Conservation (phyloP, 371 early-diverging fungal species). For the Umbelopsis sp. region DNA sequence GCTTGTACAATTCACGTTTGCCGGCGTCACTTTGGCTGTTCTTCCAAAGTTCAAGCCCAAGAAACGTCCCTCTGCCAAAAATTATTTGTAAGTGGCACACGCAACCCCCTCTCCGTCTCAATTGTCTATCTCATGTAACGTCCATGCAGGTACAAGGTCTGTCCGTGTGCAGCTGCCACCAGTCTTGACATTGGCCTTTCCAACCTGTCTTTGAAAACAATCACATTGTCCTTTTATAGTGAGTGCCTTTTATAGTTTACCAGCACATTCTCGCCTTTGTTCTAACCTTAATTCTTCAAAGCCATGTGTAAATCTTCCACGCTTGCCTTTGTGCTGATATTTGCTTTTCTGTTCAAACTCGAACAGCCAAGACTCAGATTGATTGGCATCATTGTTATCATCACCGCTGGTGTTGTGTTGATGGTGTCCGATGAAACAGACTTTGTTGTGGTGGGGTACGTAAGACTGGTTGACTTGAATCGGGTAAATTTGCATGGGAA, state of each 20-base stretch:
- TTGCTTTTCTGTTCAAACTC: slow-evolving; percentile 85
- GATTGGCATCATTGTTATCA: slow-evolving; percentile 73
- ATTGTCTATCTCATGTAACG: not conserved
- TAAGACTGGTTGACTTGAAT: not conserved
- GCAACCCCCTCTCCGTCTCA: not conserved
- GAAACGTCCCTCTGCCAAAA: slow-evolving; percentile 52
- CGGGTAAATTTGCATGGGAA: not conserved
- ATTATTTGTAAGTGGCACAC: slow-evolving; percentile 53
- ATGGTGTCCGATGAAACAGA: slow-evolving; percentile 86
- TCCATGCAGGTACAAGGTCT: slow-evolving; percentile 52
- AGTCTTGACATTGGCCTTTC: slow-evolving; percentile 91
- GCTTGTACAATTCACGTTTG: slow-evolving; percentile 70
- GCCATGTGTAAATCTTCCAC: slow-evolving; percentile 93
- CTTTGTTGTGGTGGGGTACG: slow-evolving; percentile 71
- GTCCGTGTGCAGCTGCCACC: slow-evolving; percentile 89
- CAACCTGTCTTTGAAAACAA: slow-evolving; percentile 80
- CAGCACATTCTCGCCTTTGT: not conserved
- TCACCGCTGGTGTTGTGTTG: slow-evolving; percentile 78
- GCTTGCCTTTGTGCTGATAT: slow-evolving; percentile 86
- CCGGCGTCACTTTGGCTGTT: slow-evolving; percentile 55
- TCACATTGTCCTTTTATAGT: slow-evolving; percentile 90
- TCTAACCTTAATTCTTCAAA: slow-evolving; percentile 25
- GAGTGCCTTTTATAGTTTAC: slow-evolving; percentile 24
- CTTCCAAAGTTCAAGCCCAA: slow-evolving; percentile 61
- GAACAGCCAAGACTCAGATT: slow-evolving; percentile 75